Conservation (phyloP, 768 basidiomycete genomes). For the Galerina sulciceps region DNA sequence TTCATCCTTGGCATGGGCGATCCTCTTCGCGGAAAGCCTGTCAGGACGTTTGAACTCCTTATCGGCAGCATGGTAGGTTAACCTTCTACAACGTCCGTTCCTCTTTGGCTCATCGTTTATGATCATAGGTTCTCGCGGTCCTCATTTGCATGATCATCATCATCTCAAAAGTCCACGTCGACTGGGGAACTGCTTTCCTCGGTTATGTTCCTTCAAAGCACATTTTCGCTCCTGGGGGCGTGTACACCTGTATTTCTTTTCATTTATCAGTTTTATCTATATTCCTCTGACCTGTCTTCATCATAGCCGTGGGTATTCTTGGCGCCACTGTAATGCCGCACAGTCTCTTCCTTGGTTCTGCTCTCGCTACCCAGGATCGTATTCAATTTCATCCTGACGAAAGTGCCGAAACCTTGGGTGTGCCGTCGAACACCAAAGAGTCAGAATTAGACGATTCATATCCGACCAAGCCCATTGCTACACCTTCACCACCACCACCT, state of each 20-base stretch:
- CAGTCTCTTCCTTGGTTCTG: constrained; percentile 87
- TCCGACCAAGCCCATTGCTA: neutral
- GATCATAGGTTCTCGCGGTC: constrained; percentile 62
- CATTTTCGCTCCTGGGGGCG: constrained; percentile 55
- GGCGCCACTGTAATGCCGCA: constrained; percentile 95
- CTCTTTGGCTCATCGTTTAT: neutral
- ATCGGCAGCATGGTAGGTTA: constrained; percentile 62
- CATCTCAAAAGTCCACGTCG: constrained; percentile 68
- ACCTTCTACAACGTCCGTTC: neutral
- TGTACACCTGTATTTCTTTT: constrained; percentile 61
- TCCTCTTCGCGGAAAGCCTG: constrained; percentile 68
- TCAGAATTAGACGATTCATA: constrained; percentile 16
- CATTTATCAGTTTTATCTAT: neutral
- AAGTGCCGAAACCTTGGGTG: constrained; percentile 10
- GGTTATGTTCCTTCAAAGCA: constrained; percentile 78
- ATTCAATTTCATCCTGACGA: constrained; percentile 38
- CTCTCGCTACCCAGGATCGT: constrained; percentile 83
- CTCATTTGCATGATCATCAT: constrained; percentile 81
- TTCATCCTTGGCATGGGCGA: constrained; percentile 74
- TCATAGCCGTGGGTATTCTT: constrained; percentile 68
- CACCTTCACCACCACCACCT: too few relatives aligned
- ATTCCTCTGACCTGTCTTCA: neutral
- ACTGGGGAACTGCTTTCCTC: constrained; percentile 75
- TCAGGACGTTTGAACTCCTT: constrained; percentile 67
- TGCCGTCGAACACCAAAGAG: constrained; percentile 10